Conservation (phyloP, 2,329 filamentous ascomycete genomes). For the Tolypocladium capitatum region DNA sequence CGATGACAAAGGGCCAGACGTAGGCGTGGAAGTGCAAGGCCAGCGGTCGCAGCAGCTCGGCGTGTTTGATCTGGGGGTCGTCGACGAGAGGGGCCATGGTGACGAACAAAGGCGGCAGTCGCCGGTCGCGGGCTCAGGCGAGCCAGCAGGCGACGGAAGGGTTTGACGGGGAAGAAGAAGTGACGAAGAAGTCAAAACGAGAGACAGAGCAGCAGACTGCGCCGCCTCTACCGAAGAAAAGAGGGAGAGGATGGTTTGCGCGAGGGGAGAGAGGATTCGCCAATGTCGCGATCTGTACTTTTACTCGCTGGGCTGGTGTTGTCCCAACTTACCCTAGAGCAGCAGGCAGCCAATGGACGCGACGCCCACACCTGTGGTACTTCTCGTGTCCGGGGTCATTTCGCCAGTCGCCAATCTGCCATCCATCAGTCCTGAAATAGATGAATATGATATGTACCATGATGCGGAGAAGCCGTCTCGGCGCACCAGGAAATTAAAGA, state of each 20-base stretch:
- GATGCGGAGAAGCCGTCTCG: too few species aligned
- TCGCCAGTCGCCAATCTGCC: too few species aligned
- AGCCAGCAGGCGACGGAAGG: neutral
- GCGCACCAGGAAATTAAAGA: too few species aligned
- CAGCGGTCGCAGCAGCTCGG: conserved; percentile 79
- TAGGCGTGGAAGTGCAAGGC: conserved; percentile 74
- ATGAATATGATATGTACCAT: too few species aligned
- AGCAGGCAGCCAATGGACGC: neutral
- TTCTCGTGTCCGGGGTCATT: too few species aligned
- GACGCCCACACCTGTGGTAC: neutral
- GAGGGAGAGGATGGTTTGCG: neutral
- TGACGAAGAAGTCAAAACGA: neutral
- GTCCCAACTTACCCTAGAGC: neutral
- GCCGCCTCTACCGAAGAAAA: neutral
- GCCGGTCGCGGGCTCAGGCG: neutral
- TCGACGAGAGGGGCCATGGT: conserved; percentile 73
- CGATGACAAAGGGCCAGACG: conserved; percentile 79
- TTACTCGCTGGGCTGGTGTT: neutral
- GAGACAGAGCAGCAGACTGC: neutral
- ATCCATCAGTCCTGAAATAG: too few species aligned
- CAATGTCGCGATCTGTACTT: neutral
- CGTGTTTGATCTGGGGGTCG: conserved; percentile 76
- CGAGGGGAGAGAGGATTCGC: neutral
- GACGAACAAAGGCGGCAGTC: neutral
- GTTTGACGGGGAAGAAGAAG: neutral